Base-by-base conservation (phyloP, 805 yeast species). In the Nakazawaea anatomiae region DNA sequence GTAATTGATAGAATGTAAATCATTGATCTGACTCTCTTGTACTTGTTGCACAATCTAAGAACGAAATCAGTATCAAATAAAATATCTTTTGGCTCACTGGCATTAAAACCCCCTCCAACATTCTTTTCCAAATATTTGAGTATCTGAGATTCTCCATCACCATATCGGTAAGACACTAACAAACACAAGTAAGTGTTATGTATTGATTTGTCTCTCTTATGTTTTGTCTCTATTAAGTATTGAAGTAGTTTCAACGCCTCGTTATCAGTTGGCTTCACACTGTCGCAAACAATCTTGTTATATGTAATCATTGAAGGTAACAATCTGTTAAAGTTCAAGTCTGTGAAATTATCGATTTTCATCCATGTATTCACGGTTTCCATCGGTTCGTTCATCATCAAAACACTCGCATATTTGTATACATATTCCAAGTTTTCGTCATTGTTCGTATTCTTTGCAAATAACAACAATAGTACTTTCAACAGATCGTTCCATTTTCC, bases 341-440 rank as follows among this genome's bases (percentile, higher is more conserved):
- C 47, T 3, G 29, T 29, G 35, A 38, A 46, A 6, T 61, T 59
- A 29, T 67, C 68, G 0, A 73, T 59, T 47, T 82, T 75, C 60
- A 87, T 76, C 97, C 97, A 94, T 0, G 87, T 74, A 47, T 84
- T 85, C 1, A 88, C 80, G 0, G 96, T 89, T 10, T 74, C 76
- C 31, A 70, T 71, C 0, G 99, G 91, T 11, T 77, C 67, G 57
- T 87, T 87, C 2, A 82, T 71, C 47, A 94, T 63, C 39, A 94
- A 64, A 0, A 83, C 83, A 0, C 85, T 82, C 0, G 97, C 75
- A 53, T 83, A 82, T 54, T 78, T 77, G 67, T 89, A 88, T 5
- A 87, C 76, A 7, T 80, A 61, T 4, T 60, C 55, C 11, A 52
- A 42, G 32, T 43, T 46, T 5, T 43, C 47, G 0, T 67, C 68